Evolutionary conservation across 306 rosid genomes (phyloP).

Genomic region (Leucaena leucocephala): DNA sequence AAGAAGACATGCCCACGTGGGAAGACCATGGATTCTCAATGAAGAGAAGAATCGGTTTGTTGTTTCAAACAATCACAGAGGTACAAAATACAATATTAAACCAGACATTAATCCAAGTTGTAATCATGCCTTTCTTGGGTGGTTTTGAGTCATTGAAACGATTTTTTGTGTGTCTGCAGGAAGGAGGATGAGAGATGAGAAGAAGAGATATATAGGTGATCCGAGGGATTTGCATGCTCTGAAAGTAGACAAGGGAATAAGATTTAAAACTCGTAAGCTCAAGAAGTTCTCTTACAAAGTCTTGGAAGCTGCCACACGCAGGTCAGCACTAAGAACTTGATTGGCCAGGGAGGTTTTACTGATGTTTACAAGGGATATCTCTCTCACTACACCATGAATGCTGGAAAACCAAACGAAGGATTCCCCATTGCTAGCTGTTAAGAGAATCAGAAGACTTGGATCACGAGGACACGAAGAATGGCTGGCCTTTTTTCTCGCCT

Average conservation of each 20-base stretch:
- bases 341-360: slow-evolving; percentile 54
- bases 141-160: neutral
- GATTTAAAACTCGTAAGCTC: slow-evolving; percentile 21
- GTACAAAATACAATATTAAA: neutral
- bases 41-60: slow-evolving; percentile 2
- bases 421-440: slow-evolving; percentile 53
- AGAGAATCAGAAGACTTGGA: slow-evolving; percentile 43
- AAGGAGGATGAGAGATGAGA: neutral
- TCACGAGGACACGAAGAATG: slow-evolving; percentile 45
- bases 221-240: slow-evolving; percentile 5
- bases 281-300: slow-evolving; percentile 31
- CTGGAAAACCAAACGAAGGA: slow-evolving; percentile 39
- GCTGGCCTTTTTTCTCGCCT: slow-evolving; percentile 40
- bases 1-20: slow-evolving; percentile 12
- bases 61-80: slow-evolving; percentile 29
- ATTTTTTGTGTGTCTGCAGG: slow-evolving; percentile 11
- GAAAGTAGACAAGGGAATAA: slow-evolving; percentile 9
- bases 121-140: neutral
- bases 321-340: slow-evolving; percentile 39
- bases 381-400: slow-evolving; percentile 28
- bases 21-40: slow-evolving; percentile 4
- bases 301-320: slow-evolving; percentile 46
- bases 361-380: slow-evolving; percentile 53
- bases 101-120: neutral
- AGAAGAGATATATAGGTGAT: slow-evolving; percentile 1